Evolutionary conservation across 176 grass and related monocot species (phyloP).

Genomic region (Triticum dicoccoides): DNA sequence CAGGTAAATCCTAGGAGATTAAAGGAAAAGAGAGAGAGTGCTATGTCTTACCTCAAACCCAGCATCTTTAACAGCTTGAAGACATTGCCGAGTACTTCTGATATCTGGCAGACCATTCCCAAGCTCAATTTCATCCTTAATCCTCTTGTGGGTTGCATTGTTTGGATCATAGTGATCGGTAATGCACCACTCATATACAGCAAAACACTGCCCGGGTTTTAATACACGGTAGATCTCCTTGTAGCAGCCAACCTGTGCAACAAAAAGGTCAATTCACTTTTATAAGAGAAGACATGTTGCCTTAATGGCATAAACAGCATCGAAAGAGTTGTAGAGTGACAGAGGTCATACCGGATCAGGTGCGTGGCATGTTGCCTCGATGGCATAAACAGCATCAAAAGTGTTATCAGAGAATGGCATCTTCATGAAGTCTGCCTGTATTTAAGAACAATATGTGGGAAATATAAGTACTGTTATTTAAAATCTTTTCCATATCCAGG

Average conservation of each 20-base stretch:
- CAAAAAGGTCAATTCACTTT: slow-evolving; percentile 20
- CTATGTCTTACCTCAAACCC: slow-evolving; percentile 75
- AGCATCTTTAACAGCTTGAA: slow-evolving; percentile 85
- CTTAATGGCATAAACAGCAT: slow-evolving; percentile 63
- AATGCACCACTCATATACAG: slow-evolving; percentile 92
- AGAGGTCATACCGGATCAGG: slow-evolving; percentile 51
- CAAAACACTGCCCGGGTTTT: slow-evolving; percentile 95
- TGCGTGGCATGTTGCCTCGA: slow-evolving; percentile 81
- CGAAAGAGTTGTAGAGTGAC: slow-evolving; percentile 38
- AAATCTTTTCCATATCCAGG: neutral
- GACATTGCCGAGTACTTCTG: slow-evolving; percentile 74
- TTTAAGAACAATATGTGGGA: slow-evolving; percentile 17
- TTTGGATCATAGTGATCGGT: slow-evolving; percentile 78
- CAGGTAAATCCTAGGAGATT: neutral
- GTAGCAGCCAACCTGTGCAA: slow-evolving; percentile 81
- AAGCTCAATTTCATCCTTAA: slow-evolving; percentile 88
- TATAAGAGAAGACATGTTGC: slow-evolving; percentile 38
- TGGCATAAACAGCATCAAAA: slow-evolving; percentile 64
- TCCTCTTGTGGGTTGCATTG: slow-evolving; percentile 80
- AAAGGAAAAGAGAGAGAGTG: neutral
- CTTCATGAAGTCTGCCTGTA: slow-evolving; percentile 89
- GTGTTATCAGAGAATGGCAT: slow-evolving; percentile 68
- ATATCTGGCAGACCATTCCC: slow-evolving; percentile 92
- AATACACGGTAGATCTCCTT: slow-evolving; percentile 91
- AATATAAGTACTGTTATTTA: slow-evolving; percentile 12